Conservation (phyloP, 148 eudicot genomes). For the Rhododendron molle region DNA sequence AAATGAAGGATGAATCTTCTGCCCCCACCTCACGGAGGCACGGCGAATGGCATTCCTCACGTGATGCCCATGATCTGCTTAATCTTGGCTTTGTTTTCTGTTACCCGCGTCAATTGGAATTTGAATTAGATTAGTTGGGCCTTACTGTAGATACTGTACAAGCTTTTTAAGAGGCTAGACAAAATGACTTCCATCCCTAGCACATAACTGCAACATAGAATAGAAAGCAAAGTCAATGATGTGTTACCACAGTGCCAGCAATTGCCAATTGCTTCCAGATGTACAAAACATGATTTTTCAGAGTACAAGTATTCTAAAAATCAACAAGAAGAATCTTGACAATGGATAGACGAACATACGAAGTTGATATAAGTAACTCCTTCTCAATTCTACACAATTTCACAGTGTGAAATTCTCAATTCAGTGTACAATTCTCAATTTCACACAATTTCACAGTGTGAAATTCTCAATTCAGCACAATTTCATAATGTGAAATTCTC, state of each 20-base stretch:
- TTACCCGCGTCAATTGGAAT: background rate
- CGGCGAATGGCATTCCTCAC: background rate
- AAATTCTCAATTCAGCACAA: no score
- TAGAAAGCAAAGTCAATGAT: constrained; percentile 11
- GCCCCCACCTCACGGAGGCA: background rate
- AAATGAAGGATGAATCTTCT: background rate
- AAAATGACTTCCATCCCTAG: constrained; percentile 95
- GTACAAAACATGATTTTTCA: background rate
- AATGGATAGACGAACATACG: constrained; percentile 47
- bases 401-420: no score
- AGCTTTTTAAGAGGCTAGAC: constrained; percentile 85
- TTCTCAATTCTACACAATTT: constrained; percentile 35
- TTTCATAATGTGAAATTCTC: no score
- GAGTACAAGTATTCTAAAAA: background rate
- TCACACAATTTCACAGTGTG: no score
- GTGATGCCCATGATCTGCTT: background rate
- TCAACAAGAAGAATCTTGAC: constrained; percentile 6
- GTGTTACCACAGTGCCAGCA: constrained; percentile 11
- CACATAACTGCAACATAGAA: constrained; percentile 62
- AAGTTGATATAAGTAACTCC: constrained; percentile 84
- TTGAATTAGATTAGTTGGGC: background rate
- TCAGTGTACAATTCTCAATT: no score
- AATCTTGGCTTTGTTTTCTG: background rate
- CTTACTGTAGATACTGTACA: constrained; percentile 80
- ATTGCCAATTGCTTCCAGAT: background rate